Evolutionary conservation across 129 eudicot species (phyloP).

Genomic region (Flaveria trinervia): DNA sequence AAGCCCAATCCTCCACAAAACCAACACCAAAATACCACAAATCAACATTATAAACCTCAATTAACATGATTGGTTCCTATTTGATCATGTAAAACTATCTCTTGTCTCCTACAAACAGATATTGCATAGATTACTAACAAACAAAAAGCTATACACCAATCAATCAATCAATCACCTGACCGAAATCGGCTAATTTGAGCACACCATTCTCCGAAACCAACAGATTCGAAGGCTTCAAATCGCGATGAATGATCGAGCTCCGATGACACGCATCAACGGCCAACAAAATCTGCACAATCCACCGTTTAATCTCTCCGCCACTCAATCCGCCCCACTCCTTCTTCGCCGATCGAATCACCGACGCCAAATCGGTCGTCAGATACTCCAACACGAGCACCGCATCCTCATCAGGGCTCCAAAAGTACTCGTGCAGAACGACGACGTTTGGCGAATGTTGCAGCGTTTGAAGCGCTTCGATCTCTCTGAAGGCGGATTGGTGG

Average conservation of each 20-base stretch:
- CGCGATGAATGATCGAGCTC: constrained; percentile 79
- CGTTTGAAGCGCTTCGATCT: constrained; percentile 78
- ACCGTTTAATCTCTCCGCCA: constrained; percentile 70
- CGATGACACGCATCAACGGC: constrained; percentile 95
- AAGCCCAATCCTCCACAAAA: too few relatives aligned
- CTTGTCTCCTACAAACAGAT: not conserved
- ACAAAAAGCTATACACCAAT: not conserved
- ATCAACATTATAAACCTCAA: not conserved
- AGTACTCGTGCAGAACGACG: constrained; percentile 79
- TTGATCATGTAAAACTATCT: not conserved
- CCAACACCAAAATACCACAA: not conserved
- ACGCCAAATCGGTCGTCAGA: constrained; percentile 58
- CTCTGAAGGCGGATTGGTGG: constrained; percentile 75
- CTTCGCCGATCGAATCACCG: constrained; percentile 55
- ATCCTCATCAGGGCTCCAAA: constrained; percentile 80
- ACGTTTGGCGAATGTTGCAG: constrained; percentile 80
- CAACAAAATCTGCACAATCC: constrained; percentile 81
- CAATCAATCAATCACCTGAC: constrained; percentile 53
- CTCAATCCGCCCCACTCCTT: constrained; percentile 54
- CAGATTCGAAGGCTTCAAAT: constrained; percentile 85
- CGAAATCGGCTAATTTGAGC: constrained; percentile 89
- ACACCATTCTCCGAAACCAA: constrained; percentile 76
- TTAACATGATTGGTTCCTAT: constrained; percentile 8
- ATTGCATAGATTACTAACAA: not conserved
- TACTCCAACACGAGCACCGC: constrained; percentile 89